Base-by-base conservation (phyloP, 169 alveolate species). In the Plasmodium knowlesi region DNA sequence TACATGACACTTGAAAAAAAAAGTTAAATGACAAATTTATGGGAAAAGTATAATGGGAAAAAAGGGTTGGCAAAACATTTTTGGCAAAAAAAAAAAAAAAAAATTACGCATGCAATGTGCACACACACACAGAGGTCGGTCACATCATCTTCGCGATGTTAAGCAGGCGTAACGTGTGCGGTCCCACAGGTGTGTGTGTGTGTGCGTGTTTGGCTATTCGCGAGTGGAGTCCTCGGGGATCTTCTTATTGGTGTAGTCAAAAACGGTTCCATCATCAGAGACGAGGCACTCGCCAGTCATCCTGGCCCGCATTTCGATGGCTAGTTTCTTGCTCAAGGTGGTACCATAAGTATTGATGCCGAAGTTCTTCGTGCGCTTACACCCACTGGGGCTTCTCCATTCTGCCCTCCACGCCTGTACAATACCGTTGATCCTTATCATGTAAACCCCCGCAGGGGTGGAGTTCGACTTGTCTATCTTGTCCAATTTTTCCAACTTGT, bases 351-450 rank as follows among this genome's bases (percentile, higher is more conserved):
- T 91, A 22, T 72, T 91, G 19, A 91, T 82, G 12, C 95, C 95
- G 34, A 91, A 91, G 74, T 80, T 91, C 74, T 91, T 91, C 25
- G 92, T 82, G 53, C 81, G 71, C 19, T 91, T 91, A 34, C 84
- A 80, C 9, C 95, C 95, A 32, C 92, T 82, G 14, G 94, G 82
- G 30, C 95, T 81, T 72, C 83, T 91, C 95, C 95, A 91, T 57
- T 91, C 95, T 28, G 95, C 91, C 54, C 95, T 67, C 95, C 95
- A 91, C 34, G 95, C 95, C 61, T 91, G 95, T 1, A 91, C 92
- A 70, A 82, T 39, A 12, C 95, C 95, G 46, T 91, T 91, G 10
- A 71, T 81, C 50, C 92, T 80, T 3, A 91, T 91, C 83, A 81
- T 82, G 74, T 91, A 91, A 6, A 91, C 95, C 9, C 95, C 95